Conservation (phyloP, 2,329 filamentous ascomycete genomes). For the Raffaelea albimanens region DNA sequence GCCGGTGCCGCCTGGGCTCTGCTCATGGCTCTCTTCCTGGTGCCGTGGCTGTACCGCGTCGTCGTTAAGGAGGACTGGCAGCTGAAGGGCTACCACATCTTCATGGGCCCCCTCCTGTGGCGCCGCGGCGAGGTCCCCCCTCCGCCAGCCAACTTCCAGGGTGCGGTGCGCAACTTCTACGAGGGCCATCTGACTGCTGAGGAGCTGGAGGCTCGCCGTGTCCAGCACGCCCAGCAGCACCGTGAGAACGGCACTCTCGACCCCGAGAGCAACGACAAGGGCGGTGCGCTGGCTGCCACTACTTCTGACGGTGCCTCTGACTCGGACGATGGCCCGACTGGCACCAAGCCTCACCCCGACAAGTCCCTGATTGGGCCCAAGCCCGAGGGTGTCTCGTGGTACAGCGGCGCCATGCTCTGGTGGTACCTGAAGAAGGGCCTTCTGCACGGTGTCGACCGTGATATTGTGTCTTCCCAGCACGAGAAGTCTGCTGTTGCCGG, state of each 20-base stretch:
- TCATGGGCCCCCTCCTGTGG: conserved; percentile 43
- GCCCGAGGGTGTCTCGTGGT: conserved; percentile 33
- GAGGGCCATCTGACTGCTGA: conserved; percentile 44
- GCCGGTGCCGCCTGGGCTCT: conserved; percentile 39
- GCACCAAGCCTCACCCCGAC: conserved; percentile 12
- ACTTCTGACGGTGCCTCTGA: no score
- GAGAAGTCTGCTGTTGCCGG: conserved; percentile 35
- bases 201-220: conserved; percentile 35
- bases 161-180: conserved; percentile 44
- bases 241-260: background rate
- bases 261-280: conserved; percentile 11
- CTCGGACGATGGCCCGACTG: conserved; percentile 8
- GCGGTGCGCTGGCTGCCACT: no score
- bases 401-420: conserved; percentile 29
- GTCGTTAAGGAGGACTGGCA: conserved; percentile 53
- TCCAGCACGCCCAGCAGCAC: conserved; percentile 11
- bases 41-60: conserved; percentile 49
- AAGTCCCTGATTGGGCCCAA: conserved; percentile 27
- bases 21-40: conserved; percentile 41
- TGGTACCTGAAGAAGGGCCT: conserved; percentile 34
- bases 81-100: conserved; percentile 44
- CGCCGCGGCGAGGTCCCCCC: conserved; percentile 29
- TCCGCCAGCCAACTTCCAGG: conserved; percentile 30
- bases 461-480: conserved; percentile 27
- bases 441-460: conserved; percentile 37